Evolutionary conservation across 257 asterid genomes (phyloP).

Genomic region (Scutellaria minor): DNA sequence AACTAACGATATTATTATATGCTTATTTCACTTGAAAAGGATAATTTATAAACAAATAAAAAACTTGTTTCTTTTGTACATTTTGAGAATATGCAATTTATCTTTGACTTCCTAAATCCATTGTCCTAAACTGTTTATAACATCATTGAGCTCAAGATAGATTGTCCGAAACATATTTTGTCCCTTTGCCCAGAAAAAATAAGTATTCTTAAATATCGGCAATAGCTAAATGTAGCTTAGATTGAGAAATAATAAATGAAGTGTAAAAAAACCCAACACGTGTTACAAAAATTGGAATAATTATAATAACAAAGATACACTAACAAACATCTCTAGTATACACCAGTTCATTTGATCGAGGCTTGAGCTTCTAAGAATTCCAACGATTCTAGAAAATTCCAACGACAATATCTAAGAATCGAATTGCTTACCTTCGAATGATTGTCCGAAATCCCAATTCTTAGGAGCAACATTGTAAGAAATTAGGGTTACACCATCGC

Average conservation of each 20-base stretch:
- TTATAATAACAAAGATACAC: background rate
- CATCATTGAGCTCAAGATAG: no score
- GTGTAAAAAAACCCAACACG: background rate
- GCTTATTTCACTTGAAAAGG: background rate
- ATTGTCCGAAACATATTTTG: no score
- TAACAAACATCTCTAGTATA: conserved; percentile 6
- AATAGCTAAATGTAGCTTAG: no score
- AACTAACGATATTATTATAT: no score
- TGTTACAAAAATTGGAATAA: background rate
- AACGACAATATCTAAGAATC: conserved; percentile 35
- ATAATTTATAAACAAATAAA: no score
- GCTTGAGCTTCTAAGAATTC: background rate
- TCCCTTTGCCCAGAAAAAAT: no score
- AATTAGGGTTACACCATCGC: conserved; percentile 54
- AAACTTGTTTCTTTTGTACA: no score
- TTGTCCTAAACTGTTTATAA: background rate
- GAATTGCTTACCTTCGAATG: conserved; percentile 68
- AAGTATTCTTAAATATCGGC: no score
- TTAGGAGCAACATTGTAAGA: conserved; percentile 58
- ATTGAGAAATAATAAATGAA: background rate
- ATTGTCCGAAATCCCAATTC: conserved; percentile 70
- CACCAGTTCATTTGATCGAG: background rate
- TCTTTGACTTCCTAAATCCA: background rate
- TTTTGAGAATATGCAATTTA: no score
- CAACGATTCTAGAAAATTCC: background rate